Evolutionary conservation across 139 green algal genomes (phyloP).

Genomic region (Parachlorella kessleri): DNA sequence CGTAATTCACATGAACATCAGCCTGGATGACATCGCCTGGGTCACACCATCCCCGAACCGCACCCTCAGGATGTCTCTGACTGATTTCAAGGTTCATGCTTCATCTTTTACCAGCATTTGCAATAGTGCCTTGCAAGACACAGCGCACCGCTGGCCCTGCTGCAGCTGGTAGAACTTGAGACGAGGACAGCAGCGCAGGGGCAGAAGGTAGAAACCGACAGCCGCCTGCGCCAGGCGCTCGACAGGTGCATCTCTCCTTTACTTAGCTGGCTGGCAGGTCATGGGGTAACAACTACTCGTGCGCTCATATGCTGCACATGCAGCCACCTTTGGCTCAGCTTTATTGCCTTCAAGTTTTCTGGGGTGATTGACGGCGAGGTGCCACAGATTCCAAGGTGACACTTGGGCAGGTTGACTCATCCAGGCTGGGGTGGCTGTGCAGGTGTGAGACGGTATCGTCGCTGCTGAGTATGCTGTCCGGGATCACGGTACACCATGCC

Average conservation of each 20-base stretch:
- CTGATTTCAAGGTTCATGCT: neutral
- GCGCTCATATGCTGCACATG: neutral
- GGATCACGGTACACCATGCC: constrained; percentile 24
- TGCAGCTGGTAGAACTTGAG: neutral
- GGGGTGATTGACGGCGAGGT: neutral
- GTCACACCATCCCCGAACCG: too few species aligned
- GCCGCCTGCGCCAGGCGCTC: constrained; percentile 11
- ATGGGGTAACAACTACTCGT: neutral
- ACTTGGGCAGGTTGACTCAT: neutral
- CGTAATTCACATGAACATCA: too few species aligned
- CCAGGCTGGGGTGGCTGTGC: neutral
- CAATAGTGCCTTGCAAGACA: neutral
- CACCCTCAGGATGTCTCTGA: too few species aligned
- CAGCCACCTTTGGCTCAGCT: neutral
- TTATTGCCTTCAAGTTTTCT: neutral
- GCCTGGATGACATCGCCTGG: neutral
- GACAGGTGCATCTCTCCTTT: neutral
- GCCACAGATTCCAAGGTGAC: too few species aligned
- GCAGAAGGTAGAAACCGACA: constrained; percentile 9
- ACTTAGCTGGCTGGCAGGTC: neutral
- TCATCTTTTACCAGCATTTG: neutral
- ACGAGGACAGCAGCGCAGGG: neutral
- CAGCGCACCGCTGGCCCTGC: neutral
- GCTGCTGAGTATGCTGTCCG: constrained; percentile 25
- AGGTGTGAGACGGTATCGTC: constrained; percentile 22